Evolutionary conservation across 352 stramenopile species (phyloP).

Genomic region (Globisporangium cylindrosporum): DNA sequence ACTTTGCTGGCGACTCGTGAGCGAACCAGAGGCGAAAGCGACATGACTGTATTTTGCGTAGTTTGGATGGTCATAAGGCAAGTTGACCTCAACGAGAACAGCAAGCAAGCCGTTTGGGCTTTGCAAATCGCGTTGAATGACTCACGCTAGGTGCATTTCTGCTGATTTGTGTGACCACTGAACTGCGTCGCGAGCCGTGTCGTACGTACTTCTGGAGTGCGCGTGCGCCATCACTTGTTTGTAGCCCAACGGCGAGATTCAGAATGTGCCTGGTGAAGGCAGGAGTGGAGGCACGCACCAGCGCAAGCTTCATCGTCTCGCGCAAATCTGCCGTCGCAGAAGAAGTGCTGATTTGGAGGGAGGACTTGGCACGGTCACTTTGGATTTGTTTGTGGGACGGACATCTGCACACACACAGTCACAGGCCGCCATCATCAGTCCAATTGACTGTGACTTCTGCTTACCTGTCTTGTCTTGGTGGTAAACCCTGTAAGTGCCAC

Average conservation of each 20-base stretch:
- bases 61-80: neutral
- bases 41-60: neutral
- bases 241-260: too few relatives aligned
- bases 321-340: neutral
- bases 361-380: neutral
- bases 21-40: neutral
- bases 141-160: neutral
- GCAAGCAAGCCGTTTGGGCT: neutral
- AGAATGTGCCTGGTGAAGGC: too few relatives aligned
- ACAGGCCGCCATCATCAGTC: neutral
- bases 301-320: too few relatives aligned
- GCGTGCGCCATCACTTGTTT: neutral
- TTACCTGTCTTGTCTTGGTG: too few relatives aligned
- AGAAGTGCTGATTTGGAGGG: neutral
- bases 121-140: neutral
- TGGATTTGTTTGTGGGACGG: neutral
- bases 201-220: neutral
- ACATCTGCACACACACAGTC: neutral
- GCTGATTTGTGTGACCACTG: neutral
- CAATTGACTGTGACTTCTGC: too few relatives aligned
- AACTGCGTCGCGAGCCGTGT: neutral
- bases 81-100: neutral
- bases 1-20: conserved; percentile 57
- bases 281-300: neutral
- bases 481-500: too few relatives aligned